These are phyloP conservation scores for Parietichytrium sp. DNA, from an alignment of 108 stramenopile genomes.

Conservation along the genomic window DNA sequence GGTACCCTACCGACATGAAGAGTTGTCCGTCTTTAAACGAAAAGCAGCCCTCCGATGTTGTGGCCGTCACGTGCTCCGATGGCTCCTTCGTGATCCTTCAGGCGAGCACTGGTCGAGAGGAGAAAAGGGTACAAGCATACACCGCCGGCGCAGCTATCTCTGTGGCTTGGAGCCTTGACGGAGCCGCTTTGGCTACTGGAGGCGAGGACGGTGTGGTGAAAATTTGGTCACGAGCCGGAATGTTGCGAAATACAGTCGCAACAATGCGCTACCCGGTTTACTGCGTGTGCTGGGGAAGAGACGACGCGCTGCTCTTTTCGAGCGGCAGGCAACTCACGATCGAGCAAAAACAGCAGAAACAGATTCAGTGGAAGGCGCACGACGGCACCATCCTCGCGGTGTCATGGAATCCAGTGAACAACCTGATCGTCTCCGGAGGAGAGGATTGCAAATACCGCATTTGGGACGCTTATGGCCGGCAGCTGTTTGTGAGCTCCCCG, in stretches of 20 bases:
- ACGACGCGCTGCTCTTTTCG: constrained; percentile 54
- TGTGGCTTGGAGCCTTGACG: constrained; percentile 64
- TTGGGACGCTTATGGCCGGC: constrained; percentile 54
- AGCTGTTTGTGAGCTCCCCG: constrained; percentile 55
- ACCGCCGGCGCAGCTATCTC: constrained; percentile 58
- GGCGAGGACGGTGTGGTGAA: constrained; percentile 74
- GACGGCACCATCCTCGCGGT: constrained; percentile 58
- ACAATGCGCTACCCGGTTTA: constrained; percentile 56
- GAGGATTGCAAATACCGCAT: constrained; percentile 68
- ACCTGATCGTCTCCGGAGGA: constrained; percentile 61
- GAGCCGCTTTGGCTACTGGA: constrained; percentile 61
- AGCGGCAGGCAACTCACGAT: constrained; percentile 6
- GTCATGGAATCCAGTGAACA: constrained; percentile 60
- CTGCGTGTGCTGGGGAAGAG: constrained; percentile 56
- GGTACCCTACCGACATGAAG: constrained; percentile 53
- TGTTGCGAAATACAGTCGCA: constrained; percentile 61
- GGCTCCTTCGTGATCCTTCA: constrained; percentile 62
- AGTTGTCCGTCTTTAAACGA: constrained; percentile 57
- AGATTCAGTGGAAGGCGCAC: constrained; percentile 59
- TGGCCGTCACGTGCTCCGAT: constrained; percentile 62
- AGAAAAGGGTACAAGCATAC: constrained; percentile 57
- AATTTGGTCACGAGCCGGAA: constrained; percentile 64
- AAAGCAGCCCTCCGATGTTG: constrained; percentile 51
- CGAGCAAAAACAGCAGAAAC: constrained; percentile 49
- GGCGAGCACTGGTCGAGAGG: constrained; percentile 57